A percentile compares a stretch with the other conserved stretches of the same genome.
Conservation (phyloP, 192 early-diverging fungal genomes). For the Linnemannia hyalina region DNA sequence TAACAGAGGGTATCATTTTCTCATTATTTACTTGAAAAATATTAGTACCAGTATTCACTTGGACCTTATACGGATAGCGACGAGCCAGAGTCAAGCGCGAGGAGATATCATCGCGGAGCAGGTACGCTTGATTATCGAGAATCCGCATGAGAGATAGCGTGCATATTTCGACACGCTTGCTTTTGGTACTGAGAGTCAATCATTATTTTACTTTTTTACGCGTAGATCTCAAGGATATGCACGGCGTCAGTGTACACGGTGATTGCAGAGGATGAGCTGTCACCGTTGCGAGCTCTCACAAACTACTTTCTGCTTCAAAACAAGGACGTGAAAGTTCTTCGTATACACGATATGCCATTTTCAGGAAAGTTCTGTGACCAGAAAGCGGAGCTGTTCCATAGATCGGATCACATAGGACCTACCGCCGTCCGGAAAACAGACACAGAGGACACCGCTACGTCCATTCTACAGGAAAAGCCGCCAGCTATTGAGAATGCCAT, state of each 20-base stretch:
- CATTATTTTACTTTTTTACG: background rate
- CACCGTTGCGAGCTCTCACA: slow-evolving; percentile 22
- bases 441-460: background rate
- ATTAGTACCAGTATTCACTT: slow-evolving; percentile 32
- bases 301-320: slow-evolving; percentile 37
- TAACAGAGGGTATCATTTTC: background rate
- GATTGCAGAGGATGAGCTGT: slow-evolving; percentile 17
- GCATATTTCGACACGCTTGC: background rate
- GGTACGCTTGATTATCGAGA: background rate
- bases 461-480: slow-evolving; percentile 18
- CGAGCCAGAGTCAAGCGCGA: background rate
- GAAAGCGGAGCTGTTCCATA: slow-evolving; percentile 22
- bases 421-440: background rate
- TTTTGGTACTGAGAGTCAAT: background rate
- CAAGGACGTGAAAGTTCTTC: slow-evolving; percentile 31
- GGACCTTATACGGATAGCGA: slow-evolving; percentile 38
- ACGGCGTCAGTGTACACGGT: slow-evolving; percentile 41
- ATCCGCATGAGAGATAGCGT: background rate
- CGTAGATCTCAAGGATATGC: slow-evolving; percentile 33
- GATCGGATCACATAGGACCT: slow-evolving; percentile 22
- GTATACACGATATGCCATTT: slow-evolving; percentile 13
- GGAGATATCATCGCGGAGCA: slow-evolving; percentile 20
- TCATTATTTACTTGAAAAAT: too few species aligned
- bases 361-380: background rate
- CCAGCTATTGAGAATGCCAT: background rate